Evolutionary conservation across 2,329 filamentous ascomycete species (phyloP).

Genomic region (Westerdykella aurantiaca): DNA sequence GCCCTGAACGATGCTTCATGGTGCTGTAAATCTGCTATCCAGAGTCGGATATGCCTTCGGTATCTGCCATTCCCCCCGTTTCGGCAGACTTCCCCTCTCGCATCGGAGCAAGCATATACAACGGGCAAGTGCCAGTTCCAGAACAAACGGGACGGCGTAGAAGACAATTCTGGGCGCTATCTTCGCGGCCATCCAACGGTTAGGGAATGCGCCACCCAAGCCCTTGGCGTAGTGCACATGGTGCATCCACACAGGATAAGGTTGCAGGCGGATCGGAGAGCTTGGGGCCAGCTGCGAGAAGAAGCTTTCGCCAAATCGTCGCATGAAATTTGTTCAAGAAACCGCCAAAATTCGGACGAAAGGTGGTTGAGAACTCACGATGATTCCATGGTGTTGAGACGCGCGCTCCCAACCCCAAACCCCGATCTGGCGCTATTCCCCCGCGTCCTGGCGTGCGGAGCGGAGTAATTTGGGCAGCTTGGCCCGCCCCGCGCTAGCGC

Average conservation of each 20-base stretch:
- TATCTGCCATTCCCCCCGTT: too few species aligned
- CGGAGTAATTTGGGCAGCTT: conserved; percentile 11
- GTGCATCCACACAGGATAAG: conserved; percentile 16
- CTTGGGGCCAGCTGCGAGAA: conserved; percentile 9
- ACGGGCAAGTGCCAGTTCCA: conserved; percentile 30
- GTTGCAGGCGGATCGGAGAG: conserved; percentile 11
- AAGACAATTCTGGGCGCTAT: conserved; percentile 4
- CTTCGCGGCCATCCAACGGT: conserved; percentile 8
- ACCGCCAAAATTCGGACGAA: too few species aligned
- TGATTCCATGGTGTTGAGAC: conserved; percentile 13
- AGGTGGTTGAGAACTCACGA: conserved; percentile 3
- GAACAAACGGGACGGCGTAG: conserved; percentile 26
- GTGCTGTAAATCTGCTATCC: conserved; percentile 3
- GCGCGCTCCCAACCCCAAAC: too few species aligned
- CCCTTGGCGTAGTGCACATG: conserved; percentile 28
- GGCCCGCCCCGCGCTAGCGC: conserved; percentile 6
- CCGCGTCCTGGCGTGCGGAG: conserved; percentile 9
- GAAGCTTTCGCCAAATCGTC: conserved; percentile 23
- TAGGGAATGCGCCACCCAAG: conserved; percentile 31
- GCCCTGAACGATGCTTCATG: conserved; percentile 8
- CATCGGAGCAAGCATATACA: conserved; percentile 30
- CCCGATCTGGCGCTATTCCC: neutral
- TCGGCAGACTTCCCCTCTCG: conserved; percentile 2
- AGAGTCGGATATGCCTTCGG: too few species aligned
- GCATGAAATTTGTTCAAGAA: neutral